Evolutionary conservation across 2,329 filamentous ascomycete species (phyloP), one percentile per base, ranked within the genome.

Genomic region (Hymenoscyphus scutula): DNA sequence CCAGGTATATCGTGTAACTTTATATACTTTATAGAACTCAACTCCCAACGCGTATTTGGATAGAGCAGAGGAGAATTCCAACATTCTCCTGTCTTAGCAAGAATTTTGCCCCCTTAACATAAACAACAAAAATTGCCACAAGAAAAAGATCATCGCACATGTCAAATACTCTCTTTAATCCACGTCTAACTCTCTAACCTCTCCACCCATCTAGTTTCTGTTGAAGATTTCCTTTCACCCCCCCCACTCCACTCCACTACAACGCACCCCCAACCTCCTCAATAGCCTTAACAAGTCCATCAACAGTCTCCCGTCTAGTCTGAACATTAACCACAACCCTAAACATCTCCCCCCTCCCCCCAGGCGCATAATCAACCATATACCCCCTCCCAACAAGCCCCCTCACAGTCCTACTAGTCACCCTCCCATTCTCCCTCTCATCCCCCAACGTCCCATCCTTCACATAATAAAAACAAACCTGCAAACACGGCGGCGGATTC

Each of bases 401-500:
- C 62, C 78, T 75, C 5, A 82, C 81, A 56, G 90, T 81, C 45
- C 76, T 75, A 67, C 79, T 80, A 4, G 88, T 90, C 5, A 80
- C 73, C 68, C 74, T 77, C 58, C 81, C 82, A 72, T 88, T 89
- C 58, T 73, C 74, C 61, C 66, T 74, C 67, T 68, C 75, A 62
- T 63, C 69, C 1, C 75, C 72, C 61, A 89, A 66, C 62, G 75
- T 70, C 2, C 87, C 84, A 1, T 79, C 79, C 0, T 85, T 85
- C 0, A 88, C 86, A 71, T 90, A 92, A 75, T 97, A 97, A 76
- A 98, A 98, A 79, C 94, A 97, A 25, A 98, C 90, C 77, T 98
- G 95, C 74, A 97, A 79, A 77, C 94, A 98, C 0, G 91, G 91
- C 55, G 93, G 88, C 29, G 92, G 90, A 70, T 90, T 88, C 61